Evolutionary conservation across 768 basidiomycete species (phyloP).

Genomic region (Suillus paluster): DNA sequence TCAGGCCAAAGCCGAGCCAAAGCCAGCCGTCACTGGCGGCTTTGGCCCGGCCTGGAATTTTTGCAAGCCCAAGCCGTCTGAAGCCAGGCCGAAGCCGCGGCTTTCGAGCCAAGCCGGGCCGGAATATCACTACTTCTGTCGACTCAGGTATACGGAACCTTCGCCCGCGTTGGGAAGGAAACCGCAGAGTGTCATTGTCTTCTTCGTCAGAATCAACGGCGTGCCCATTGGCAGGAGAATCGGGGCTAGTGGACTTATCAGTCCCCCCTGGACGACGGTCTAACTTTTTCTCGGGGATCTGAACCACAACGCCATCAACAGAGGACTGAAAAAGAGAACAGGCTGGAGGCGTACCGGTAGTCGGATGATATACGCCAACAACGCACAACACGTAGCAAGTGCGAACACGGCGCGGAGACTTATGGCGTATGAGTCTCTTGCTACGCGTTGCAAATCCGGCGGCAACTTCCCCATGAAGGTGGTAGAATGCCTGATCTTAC

Average conservation of each 20-base stretch:
- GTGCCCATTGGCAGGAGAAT: conserved; percentile 16
- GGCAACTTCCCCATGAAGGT: conserved; percentile 50
- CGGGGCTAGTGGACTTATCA: conserved; percentile 10
- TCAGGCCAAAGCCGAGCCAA: too few species aligned
- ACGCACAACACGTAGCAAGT: conserved; percentile 53
- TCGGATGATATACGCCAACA: conserved; percentile 54
- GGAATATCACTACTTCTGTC: conserved; percentile 33
- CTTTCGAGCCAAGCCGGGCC: too few species aligned
- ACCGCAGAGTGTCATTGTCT: neutral
- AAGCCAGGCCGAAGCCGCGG: too few species aligned
- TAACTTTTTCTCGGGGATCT: conserved; percentile 44
- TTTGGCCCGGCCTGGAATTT: too few species aligned
- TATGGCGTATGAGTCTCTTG: conserved; percentile 57
- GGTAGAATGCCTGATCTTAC: conserved; percentile 55
- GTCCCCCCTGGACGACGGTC: conserved; percentile 11
- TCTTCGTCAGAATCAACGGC: conserved; percentile 19
- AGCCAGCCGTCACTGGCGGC: too few species aligned
- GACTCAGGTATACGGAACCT: conserved; percentile 57
- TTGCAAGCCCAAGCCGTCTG: too few species aligned
- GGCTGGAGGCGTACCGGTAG: conserved; percentile 46
- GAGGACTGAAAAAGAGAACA: neutral
- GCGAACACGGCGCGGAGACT: conserved; percentile 58
- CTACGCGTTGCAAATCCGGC: conserved; percentile 50
- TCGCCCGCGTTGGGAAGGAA: conserved; percentile 13
- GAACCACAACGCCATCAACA: neutral